Evolutionary conservation across 306 rosid species (phyloP), one percentile per base, ranked within the genome.

Genomic region (Abrus pulchellus): DNA sequence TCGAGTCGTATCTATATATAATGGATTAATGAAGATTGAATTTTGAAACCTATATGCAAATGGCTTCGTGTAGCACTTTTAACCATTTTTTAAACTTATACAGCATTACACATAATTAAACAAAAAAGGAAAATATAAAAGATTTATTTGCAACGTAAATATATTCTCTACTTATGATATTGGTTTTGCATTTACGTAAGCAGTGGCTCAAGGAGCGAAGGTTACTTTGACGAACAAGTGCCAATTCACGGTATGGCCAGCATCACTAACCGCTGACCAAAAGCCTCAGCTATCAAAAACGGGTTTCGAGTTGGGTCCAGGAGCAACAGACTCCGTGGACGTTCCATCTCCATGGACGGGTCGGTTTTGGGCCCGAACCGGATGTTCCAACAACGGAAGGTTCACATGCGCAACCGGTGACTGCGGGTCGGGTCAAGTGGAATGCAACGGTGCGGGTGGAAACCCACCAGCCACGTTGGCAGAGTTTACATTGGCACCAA

Each of bases 381-480:
- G 60, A 0, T 92, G 97, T 78, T 34, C 86, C 45, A 70, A 40
- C 7, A 83, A 54, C 48, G 34, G 48, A 90, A 48, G 1, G 11
- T 90, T 92, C 72, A 62, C 36, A 0, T 92, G 97, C 8, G 82
- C 49, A 38, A 92, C 97, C 0, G 95, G 72, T 1, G 97, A 92
- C 8, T 90, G 95, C 1, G 88, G 36, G 33, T 85, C 89, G 0
- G 92, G 92, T 43, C 88, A 89, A 72, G 83, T 90, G 2, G n/a
- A 0, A 0, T 90, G 97, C 89, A 83, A 89, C n/a, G 97, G 97
- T 2, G 89, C 84, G 0, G 94, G 92, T 0, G 92, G 43, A 11
- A 20, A 30, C 9, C 92, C 91, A 6, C 97, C 96, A 0, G 91
- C 90, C 1, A 80, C 86, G 3, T 57, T 89, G 0, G 53, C 62